phyloP scores from a whole-genome alignment of 148 eudicot species.

The Camellia lanceoleosa region DNA sequence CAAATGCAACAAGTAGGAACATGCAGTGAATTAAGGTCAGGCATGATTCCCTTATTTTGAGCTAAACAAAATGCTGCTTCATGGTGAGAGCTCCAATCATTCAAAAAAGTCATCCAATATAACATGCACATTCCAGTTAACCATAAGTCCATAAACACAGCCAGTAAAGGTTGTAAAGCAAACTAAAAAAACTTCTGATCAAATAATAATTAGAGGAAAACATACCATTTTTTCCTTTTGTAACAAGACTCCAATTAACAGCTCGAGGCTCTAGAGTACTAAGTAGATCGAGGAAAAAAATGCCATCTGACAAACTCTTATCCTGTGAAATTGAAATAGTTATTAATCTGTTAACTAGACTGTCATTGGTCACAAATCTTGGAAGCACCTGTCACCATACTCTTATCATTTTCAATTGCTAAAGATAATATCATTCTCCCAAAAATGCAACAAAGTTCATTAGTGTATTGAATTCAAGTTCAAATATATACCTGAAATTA shows the following conservation, averaged over 20 bases:
- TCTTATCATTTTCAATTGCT: neutral
- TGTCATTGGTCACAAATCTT: neutral
- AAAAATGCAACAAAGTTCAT: too few relatives aligned
- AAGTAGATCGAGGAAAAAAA: constrained; percentile 90
- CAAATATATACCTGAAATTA: neutral
- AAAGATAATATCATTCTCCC: neutral
- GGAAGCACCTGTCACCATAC: neutral
- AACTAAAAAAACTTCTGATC: too few relatives aligned
- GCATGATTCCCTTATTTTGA: neutral
- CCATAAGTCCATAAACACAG: neutral
- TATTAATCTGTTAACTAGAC: neutral
- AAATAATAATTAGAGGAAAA: neutral
- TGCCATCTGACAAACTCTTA: constrained; percentile 79
- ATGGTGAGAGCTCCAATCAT: neutral
- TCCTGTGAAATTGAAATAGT: constrained; percentile 48
- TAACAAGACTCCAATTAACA: constrained; percentile 98
- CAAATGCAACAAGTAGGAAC: neutral
- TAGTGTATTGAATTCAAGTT: neutral
- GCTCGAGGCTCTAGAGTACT: constrained; percentile 91
- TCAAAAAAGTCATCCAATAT: neutral
- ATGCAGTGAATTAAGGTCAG: neutral
- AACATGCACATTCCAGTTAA: neutral
- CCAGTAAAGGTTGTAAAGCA: neutral
- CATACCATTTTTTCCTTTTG: constrained; percentile 87
- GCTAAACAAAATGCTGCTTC: neutral